Conservation (phyloP, 345 rosid genomes). For the Noccaea bulbosa region DNA sequence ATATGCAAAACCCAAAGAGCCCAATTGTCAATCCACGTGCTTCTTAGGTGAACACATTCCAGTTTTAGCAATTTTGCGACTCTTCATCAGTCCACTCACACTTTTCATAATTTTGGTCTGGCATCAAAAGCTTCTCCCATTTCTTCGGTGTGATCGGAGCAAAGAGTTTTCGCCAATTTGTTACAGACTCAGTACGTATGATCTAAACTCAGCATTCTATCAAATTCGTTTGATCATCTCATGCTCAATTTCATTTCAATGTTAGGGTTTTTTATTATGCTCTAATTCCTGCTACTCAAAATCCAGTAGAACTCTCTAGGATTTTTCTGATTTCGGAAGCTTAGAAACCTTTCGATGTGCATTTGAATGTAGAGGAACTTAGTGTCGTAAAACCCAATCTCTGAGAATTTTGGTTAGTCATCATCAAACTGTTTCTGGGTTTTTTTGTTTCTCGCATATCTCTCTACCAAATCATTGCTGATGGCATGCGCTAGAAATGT, state of each 20-base stretch:
- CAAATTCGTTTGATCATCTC: neutral
- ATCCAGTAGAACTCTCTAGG: neutral
- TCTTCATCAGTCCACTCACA: constrained; percentile 35
- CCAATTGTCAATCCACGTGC: neutral
- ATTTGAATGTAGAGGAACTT: neutral
- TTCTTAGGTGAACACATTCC: neutral
- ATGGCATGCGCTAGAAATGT: constrained; percentile 4
- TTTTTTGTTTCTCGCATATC: neutral
- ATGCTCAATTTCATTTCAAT: constrained; percentile 15
- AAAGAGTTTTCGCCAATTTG: neutral
- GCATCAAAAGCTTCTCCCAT: constrained; percentile 15
- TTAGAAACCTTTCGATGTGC: neutral
- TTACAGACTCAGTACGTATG: neutral
- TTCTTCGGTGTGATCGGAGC: constrained; percentile 19
- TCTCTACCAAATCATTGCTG: neutral
- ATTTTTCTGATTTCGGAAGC: neutral
- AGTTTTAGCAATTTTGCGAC: neutral
- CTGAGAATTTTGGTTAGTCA: no score
- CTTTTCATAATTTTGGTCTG: neutral
- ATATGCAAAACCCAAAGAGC: neutral
- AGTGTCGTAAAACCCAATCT: neutral
- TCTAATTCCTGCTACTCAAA: neutral
- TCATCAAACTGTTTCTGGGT: neutral
- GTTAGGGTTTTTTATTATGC: constrained; percentile 37
- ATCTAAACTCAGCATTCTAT: neutral